Base-by-base conservation (phyloP, 257 asterid species). In the Primulina eburnea region DNA sequence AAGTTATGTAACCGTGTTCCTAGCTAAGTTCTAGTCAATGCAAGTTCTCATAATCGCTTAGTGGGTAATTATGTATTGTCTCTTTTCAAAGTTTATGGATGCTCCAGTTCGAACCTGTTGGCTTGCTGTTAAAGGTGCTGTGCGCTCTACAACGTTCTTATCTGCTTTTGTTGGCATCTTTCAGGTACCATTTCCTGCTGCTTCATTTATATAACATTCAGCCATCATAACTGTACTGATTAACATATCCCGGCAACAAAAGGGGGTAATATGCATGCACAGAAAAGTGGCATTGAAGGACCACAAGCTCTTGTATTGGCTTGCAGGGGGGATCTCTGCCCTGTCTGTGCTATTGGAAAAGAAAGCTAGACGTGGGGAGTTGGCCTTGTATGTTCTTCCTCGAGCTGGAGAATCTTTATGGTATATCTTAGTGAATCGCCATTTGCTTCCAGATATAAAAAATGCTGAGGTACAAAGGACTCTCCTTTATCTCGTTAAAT, bases 401-500 rank as follows among this genome's bases (percentile, higher is more conserved):
- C 85, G 97, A 75, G 98, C 99, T 62, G 99, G 92, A 76, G 98
- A 94, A 69, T 94, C 99, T 68, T 79, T 88, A 76, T 94, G 99
- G 99, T 84, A 83, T 85, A 94, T 94, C 70, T 78, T 94, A 72
- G 95, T 89, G 79, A 94, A 94, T 67, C 96, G 99, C 47, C 96
- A 67, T 79, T 72, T 94, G 75, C 86, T 93, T 69, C 98, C 98
- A 53, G 80, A 85, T 62, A 71, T 92, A 77, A 92, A 88, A 86
- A 86, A 92, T 73, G 88, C 97, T 30, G 98, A 92, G 98, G 98
- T 92, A 86, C 76, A n/a, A 56, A 40, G n/a, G 11, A 68, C 8
- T 16, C 4, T 43, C 57, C 17, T 55, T 68, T 55, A 0, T 47
- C 64, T 34, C 33, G 6, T 52, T n/a, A 69, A 47, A 33, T 53